Conservation (phyloP, 2,329 filamentous ascomycete species). For the Phyllosticta citribraziliensis region DNA sequence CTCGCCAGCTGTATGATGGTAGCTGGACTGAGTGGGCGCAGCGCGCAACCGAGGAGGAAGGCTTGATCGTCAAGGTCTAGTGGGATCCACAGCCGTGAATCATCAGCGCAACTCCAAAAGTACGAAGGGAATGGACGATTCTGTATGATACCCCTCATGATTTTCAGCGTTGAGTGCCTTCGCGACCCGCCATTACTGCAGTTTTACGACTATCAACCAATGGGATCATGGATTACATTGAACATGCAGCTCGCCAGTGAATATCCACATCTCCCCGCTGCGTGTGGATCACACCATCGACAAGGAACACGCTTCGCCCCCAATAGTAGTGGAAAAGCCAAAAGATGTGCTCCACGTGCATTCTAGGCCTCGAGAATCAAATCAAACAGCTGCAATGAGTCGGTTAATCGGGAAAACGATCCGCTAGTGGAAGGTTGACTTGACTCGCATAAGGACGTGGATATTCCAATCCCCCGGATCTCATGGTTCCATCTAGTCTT, state of each 20-base stretch:
- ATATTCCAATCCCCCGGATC: neutral
- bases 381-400: neutral
- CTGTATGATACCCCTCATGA: neutral
- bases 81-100: neutral
- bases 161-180: neutral
- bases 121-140: neutral
- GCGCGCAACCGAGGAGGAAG: constrained; percentile 51
- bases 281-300: neutral
- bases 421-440: too few relatives aligned
- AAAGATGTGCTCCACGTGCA: neutral
- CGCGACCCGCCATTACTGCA: neutral
- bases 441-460: too few relatives aligned
- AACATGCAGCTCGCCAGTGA: neutral
- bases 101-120: neutral
- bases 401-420: neutral
- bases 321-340: neutral
- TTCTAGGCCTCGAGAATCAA: too few relatives aligned
- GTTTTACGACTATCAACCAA: neutral
- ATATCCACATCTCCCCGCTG: neutral
- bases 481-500: neutral
- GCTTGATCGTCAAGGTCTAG: constrained; percentile 47
- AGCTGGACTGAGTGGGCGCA: constrained; percentile 92
- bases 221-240: neutral
- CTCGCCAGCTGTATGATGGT: constrained; percentile 79
- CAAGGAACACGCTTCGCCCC: neutral